Base-by-base conservation (phyloP, 163 green algal species). In the Chloromonas sp. region DNA sequence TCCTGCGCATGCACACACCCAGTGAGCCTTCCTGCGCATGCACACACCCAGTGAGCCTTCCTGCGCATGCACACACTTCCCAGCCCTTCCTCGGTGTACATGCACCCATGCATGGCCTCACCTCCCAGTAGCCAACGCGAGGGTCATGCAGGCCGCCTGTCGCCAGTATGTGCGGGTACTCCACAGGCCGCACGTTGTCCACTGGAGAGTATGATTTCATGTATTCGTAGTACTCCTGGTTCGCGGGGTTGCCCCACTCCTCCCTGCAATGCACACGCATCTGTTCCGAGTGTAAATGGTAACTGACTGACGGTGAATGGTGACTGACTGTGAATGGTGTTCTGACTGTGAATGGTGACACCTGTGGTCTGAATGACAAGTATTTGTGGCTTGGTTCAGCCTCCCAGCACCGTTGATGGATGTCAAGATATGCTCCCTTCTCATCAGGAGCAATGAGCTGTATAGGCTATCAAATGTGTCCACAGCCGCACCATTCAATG, bases 161-260 rank as follows among this genome's bases (percentile, higher is more conserved):
- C 60, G 98, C 95, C 11, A 99, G 89, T 60, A 99, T 93, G 88
- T 98, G 87, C 3, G 97, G 97, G 87, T 99, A 99, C 0, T 76
- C 89, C 5, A 83, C 79, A 0, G 60, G 79, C 82, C 71, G 81
- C 60, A 82, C 76, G 82, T 85, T 85, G 71, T 85, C 96, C 5
- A 97, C 74, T 88, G 15, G 96, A 8, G 89, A 95, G 85, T 96
- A 96, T 8, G 76, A 88, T 76, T 89, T 90, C 86, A 94, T 92
- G 88, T 95, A 97, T 3, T 95, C 86, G 86, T 97, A 97, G 89
- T 93, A 97, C 79, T 94, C 85, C 79, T 91, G 85, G 36, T 98
- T 86, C 15, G 91, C 81, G n/a, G 93, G 92, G 89, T 97, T 96
- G 78, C 95, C 95, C 93, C 94, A 95, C 87, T 93, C 87, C 84